A percentile compares a stretch with the other conserved stretches of the same genome.
phyloP scores from a whole-genome alignment of 805 yeast species.

The Starmerella gropengiesseri region DNA sequence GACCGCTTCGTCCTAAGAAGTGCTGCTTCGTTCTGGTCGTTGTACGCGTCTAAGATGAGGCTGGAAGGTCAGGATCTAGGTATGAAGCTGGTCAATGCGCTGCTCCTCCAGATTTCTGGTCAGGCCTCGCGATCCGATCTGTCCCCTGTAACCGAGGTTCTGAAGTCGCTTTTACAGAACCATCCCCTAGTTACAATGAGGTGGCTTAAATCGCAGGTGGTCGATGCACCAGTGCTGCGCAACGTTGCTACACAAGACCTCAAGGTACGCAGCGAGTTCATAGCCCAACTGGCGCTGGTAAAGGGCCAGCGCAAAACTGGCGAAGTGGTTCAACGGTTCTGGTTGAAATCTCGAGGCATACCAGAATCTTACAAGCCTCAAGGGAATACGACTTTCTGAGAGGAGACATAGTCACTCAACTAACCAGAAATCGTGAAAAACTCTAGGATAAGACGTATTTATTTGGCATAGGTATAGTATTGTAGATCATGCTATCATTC shows the following conservation, averaged over 20 bases:
- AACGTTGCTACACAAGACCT: slow-evolving; percentile 12
- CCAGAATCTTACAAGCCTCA: slow-evolving; percentile 23
- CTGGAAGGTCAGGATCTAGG: slow-evolving; percentile 21
- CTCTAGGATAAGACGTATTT: too few relatives aligned
- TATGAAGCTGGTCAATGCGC: slow-evolving; percentile 29
- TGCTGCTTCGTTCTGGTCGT: slow-evolving; percentile 46
- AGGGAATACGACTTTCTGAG: background rate
- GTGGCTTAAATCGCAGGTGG: slow-evolving; percentile 15
- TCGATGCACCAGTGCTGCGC: slow-evolving; percentile 17
- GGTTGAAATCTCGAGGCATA: slow-evolving; percentile 29
- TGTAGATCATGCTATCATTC: background rate
- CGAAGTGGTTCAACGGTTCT: slow-evolving; percentile 27
- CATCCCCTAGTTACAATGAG: slow-evolving; percentile 14
- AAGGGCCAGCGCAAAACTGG: slow-evolving; percentile 27
- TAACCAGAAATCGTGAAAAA: background rate
- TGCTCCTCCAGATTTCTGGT: slow-evolving; percentile 36
- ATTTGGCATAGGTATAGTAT: background rate
- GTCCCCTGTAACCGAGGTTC: slow-evolving; percentile 34
- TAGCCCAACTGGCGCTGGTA: slow-evolving; percentile 26
- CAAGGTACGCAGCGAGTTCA: slow-evolving; percentile 23
- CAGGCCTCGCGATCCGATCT: slow-evolving; percentile 36
- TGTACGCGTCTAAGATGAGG: slow-evolving; percentile 28
- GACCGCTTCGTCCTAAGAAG: slow-evolving; percentile 49
- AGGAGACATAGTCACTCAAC: background rate
- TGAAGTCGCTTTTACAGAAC: slow-evolving; percentile 30